Percentiles rank a stretch among this genome's conserved stretches.
Conservation (phyloP, 805 yeast species). For the Candida sakaeoensis region DNA sequence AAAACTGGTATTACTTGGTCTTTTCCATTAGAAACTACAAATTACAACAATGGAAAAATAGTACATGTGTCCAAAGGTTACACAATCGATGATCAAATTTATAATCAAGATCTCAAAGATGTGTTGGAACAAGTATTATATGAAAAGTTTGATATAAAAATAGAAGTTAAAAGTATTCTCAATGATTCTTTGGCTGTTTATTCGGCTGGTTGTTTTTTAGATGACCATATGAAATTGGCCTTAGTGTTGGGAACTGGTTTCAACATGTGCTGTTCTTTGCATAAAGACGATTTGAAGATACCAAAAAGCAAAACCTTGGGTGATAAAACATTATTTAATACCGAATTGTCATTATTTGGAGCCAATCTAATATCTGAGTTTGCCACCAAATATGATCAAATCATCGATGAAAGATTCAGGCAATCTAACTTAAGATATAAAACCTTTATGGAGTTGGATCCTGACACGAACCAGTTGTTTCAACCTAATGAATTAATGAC, state of each 20-base stretch:
- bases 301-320: slow-evolving; percentile 13
- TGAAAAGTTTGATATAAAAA: slow-evolving; percentile 18
- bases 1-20: slow-evolving; percentile 54
- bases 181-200: slow-evolving; percentile 69
- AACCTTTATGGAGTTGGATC: slow-evolving; percentile 27
- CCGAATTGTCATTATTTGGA: slow-evolving; percentile 59
- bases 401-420: slow-evolving; percentile 27
- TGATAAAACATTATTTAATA: slow-evolving; percentile 34
- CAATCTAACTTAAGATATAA: slow-evolving; percentile 13
- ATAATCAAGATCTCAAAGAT: slow-evolving; percentile 36
- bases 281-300: slow-evolving; percentile 13
- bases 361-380: slow-evolving; percentile 23
- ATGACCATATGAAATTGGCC: slow-evolving; percentile 40
- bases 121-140: slow-evolving; percentile 36
- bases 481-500: slow-evolving; percentile 58
- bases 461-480: slow-evolving; percentile 26
- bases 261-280: slow-evolving; percentile 47
- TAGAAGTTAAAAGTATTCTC: slow-evolving; percentile 44
- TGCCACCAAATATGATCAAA: slow-evolving; percentile 38
- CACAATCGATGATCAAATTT: slow-evolving; percentile 39
- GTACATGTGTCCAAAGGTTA: slow-evolving; percentile 62
- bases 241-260: slow-evolving; percentile 69
- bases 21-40: slow-evolving; percentile 46
- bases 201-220: slow-evolving; percentile 47
- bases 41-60: slow-evolving; percentile 44